Evolutionary conservation across 495 filamentous ascomycete species (phyloP).

Genomic region (Chaetomium tenue): DNA sequence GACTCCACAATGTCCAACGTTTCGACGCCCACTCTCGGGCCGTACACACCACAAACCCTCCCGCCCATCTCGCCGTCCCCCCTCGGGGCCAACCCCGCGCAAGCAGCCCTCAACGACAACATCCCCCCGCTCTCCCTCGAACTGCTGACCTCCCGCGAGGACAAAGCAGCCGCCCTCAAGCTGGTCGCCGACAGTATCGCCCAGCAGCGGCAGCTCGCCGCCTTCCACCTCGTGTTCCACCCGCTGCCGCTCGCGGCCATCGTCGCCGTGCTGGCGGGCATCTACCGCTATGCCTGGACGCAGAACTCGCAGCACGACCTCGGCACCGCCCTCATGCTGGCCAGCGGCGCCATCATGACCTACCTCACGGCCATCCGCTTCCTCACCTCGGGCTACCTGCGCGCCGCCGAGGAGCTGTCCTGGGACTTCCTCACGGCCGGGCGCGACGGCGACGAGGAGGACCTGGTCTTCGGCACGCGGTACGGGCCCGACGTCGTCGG

Average conservation of each 20-base stretch:
- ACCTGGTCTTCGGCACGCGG: conserved; percentile 43
- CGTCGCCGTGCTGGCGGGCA: conserved; percentile 27
- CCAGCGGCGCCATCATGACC: conserved; percentile 39
- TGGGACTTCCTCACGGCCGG: conserved; percentile 39
- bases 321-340: conserved; percentile 38
- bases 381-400: conserved; percentile 42
- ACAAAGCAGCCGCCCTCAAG: conserved; percentile 45
- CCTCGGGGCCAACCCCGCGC: conserved; percentile 22
- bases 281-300: conserved; percentile 40
- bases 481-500: conserved; percentile 45
- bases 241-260: conserved; percentile 40
- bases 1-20: conserved; percentile 44
- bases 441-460: conserved; percentile 37
- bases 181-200: conserved; percentile 48
- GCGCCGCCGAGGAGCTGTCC: conserved; percentile 38
- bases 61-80: neutral
- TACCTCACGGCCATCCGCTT: conserved; percentile 46
- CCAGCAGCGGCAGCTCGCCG: conserved; percentile 47
- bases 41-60: conserved; percentile 29
- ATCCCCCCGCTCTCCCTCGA: conserved; percentile 44
- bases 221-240: conserved; percentile 41
- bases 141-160: conserved; percentile 33
- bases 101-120: conserved; percentile 33
- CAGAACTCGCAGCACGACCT: conserved; percentile 31
- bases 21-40: conserved; percentile 44